Percentiles rank a stretch among this genome's conserved stretches.
Conservation (phyloP, 2,329 filamentous ascomycete genomes). For the Colletotrichum cereale region DNA sequence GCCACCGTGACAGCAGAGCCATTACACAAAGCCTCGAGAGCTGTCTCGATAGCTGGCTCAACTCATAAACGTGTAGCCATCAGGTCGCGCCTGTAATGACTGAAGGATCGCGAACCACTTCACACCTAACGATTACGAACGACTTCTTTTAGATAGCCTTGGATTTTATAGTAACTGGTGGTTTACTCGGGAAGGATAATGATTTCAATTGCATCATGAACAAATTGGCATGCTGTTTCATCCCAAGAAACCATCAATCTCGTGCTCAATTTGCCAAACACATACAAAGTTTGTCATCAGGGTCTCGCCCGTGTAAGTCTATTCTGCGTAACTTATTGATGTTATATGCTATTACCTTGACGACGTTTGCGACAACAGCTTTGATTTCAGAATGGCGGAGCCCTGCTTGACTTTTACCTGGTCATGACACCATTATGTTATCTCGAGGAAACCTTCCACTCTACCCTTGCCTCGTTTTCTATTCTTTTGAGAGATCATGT, state of each 20-base stretch:
- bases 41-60: background rate
- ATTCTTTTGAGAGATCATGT: too few species aligned
- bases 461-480: too few species aligned
- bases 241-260: background rate
- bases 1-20: conserved; percentile 67
- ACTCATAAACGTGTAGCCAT: background rate
- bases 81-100: conserved; percentile 17
- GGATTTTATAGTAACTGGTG: background rate
- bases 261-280: background rate
- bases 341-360: too few species aligned
- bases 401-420: too few species aligned
- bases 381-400: too few species aligned
- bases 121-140: background rate
- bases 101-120: background rate
- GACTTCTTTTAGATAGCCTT: background rate
- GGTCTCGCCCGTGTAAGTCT: too few species aligned
- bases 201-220: background rate
- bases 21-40: conserved; percentile 49
- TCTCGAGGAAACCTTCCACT: too few species aligned
- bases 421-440: too few species aligned
- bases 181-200: background rate
- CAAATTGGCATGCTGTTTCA: background rate
- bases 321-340: too few species aligned
- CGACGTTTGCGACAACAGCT: too few species aligned
- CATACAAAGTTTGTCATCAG: too few species aligned